Percentiles rank a stretch among this genome's conserved stretches.
phyloP scores from a whole-genome alignment of 2,329 filamentous ascomycete genomes.

The Pseudogymnoascus verrucosus region DNA sequence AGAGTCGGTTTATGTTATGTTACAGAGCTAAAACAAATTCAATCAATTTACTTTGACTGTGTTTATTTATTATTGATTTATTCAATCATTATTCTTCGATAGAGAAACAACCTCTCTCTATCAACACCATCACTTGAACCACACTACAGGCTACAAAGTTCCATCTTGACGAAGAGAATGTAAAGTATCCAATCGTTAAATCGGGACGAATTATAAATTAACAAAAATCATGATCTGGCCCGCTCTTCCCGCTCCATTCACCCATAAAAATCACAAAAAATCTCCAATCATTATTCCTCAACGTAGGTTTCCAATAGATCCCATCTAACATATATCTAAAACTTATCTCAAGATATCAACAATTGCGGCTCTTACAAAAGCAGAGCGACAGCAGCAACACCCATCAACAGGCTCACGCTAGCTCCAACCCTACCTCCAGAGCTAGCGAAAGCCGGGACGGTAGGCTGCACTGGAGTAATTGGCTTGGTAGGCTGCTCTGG shows the following conservation, averaged over 20 bases:
- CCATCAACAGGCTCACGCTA: neutral
- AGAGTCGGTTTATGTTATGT: neutral
- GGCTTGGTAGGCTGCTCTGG: neutral
- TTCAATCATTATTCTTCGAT: neutral
- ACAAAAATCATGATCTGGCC: constrained; percentile 2
- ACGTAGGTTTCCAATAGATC: constrained; percentile 1
- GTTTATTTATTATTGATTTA: neutral
- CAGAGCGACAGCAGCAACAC: neutral
- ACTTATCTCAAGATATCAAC: neutral
- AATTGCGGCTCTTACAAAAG: neutral
- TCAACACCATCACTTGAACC: neutral
- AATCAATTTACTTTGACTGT: neutral
- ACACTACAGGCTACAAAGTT: neutral
- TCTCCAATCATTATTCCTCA: constrained; percentile 1
- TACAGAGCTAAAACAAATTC: neutral
- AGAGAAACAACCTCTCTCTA: neutral
- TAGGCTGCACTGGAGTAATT: neutral
- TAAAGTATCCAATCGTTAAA: constrained; percentile 3
- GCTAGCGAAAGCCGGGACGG: neutral
- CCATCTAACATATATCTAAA: neutral
- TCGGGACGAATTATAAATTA: constrained; percentile 3
- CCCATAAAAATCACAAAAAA: constrained; percentile 2
- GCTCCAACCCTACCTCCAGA: neutral
- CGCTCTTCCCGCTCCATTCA: neutral
- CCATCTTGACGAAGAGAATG: neutral